Conservation (phyloP, 2,329 filamentous ascomycete genomes). For the Ceratocystis alfenasii region DNA sequence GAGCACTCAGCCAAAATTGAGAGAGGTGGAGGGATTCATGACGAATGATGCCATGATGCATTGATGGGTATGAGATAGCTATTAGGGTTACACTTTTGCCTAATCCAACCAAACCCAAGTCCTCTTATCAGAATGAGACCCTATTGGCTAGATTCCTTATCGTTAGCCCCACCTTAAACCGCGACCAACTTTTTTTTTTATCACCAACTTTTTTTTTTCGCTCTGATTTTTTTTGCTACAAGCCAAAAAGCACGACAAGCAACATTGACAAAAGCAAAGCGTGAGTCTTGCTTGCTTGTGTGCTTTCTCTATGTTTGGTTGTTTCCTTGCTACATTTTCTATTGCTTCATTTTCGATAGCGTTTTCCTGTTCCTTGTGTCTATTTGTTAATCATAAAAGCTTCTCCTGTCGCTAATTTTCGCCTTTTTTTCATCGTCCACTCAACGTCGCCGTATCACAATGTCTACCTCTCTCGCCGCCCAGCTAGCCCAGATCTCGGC, state of each 20-base stretch:
- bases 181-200: slow-evolving; percentile 20
- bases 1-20: no score
- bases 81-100: not conserved
- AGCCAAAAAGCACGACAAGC: not conserved
- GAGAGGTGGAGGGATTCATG: no score
- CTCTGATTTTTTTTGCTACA: not conserved
- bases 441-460: slow-evolving; percentile 30
- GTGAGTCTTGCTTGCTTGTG: not conserved
- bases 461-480: slow-evolving; percentile 79
- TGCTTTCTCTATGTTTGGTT: slow-evolving; percentile 11
- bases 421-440: slow-evolving; percentile 60
- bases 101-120: not conserved
- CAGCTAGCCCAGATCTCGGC: slow-evolving; percentile 89
- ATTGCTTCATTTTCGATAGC: not conserved
- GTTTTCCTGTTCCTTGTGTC: slow-evolving; percentile 12
- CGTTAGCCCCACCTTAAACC: slow-evolving; percentile 13
- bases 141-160: slow-evolving; percentile 20
- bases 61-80: not conserved
- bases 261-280: not conserved
- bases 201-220: slow-evolving; percentile 6
- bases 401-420: not conserved
- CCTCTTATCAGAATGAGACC: slow-evolving; percentile 15
- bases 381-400: slow-evolving; percentile 7
- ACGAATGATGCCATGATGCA: not conserved
- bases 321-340: slow-evolving; percentile 1